Base-by-base conservation (phyloP, 169 alveolate genomes). In the Besnoitia besnoiti region DNA sequence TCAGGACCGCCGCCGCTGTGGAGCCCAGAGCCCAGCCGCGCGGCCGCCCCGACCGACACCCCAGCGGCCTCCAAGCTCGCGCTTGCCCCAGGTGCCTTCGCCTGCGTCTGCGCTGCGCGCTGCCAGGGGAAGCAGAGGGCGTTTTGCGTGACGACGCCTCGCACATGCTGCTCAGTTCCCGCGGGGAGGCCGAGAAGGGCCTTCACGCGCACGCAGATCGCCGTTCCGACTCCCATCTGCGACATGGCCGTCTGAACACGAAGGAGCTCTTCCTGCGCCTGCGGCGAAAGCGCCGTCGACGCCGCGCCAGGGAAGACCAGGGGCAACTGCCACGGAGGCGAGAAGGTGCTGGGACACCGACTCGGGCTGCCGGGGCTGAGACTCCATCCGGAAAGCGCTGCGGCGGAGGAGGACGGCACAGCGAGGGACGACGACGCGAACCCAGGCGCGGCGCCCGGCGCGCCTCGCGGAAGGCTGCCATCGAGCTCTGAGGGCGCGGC, bases 101-200 rank as follows among this genome's bases (percentile, higher is more conserved):
- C 55, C 5, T 8, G 55, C 55, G 55, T 8, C 55, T 5, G 55
- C 55, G 5, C 55, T 14, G 55, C 55, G 55, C 5, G 55, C 27
- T 35, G 39, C 82, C 82, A 73, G 2, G 82, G 82, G 24, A 35
- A 73, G 7, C 30, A 7, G 40, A 77, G 87, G 39, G 87, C n/a
- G 40, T 77, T 77, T 37, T 55, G 27, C 49, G 87, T 77, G 4
- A 89, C 93, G 10, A 89, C 93, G 30, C 89, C 93, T 3, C 93
- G 76, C 0, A 89, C 19, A 61, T 73, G 93, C 44, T 89, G 93
- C 80, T 89, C 93, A 10, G 44, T 47, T 44, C 93, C 93, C 42
- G 93, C 80, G 40, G 93, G 93, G 19, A 89, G 89, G 47, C 93
- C 93, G 35, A 89, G 62, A 0, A 89, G 89, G 19, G 93, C 93